Conservation (phyloP, 2,329 filamentous ascomycete genomes). For the Penicillium decumbens region DNA sequence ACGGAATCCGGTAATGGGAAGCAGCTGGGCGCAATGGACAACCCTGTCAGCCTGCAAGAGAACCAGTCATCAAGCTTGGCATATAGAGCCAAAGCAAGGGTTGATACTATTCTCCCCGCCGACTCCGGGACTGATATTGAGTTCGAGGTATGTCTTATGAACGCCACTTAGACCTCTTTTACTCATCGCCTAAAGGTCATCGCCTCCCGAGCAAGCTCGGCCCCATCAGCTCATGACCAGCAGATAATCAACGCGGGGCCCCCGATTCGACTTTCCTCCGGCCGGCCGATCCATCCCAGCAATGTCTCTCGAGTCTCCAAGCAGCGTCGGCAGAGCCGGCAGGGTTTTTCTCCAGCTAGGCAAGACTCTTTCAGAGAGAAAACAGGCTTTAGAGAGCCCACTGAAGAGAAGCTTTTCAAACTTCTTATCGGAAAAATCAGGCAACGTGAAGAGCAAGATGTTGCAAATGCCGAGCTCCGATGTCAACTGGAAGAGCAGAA, state of each 20-base stretch:
- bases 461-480: slow-evolving; percentile 16
- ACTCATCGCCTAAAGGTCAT: background rate
- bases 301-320: slow-evolving; percentile 16
- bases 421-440: slow-evolving; percentile 34
- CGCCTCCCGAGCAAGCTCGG: background rate
- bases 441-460: slow-evolving; percentile 34
- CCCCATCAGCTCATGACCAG: background rate
- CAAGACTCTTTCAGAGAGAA: slow-evolving; percentile 2
- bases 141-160: background rate
- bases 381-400: slow-evolving; percentile 12
- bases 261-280: background rate
- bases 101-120: background rate
- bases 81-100: background rate
- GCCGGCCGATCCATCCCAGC: background rate
- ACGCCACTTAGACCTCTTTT: background rate
- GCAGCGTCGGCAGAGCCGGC: slow-evolving; percentile 4
- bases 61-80: background rate
- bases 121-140: background rate
- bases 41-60: too few relatives aligned
- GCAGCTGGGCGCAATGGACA: background rate
- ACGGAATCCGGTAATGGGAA: background rate
- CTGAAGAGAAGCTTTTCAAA: slow-evolving; percentile 36
- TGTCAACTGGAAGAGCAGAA: slow-evolving; percentile 28
- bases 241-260: background rate
- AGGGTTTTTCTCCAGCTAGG: background rate